Evolutionary conservation across 148 eudicot species (phyloP).

Genomic region (Nyssa sinensis): DNA sequence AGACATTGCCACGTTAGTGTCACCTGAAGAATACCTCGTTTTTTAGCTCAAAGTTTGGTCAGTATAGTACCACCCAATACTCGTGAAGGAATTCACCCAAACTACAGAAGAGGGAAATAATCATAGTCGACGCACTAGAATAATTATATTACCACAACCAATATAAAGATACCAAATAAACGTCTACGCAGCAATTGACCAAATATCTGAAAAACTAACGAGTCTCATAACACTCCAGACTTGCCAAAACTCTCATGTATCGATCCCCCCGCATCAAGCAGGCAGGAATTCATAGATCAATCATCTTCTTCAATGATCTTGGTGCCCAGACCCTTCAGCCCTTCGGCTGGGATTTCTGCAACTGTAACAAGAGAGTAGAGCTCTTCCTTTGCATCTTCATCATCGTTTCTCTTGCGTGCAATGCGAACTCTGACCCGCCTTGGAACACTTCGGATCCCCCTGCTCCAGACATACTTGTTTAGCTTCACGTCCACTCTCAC

Average conservation of each 20-base stretch:
- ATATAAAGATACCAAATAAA: neutral
- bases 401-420: slow-evolving; percentile 91
- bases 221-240: neutral
- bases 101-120: no score
- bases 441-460: slow-evolving; percentile 86
- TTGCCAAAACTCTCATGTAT: slow-evolving; percentile 7
- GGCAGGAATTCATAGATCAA: neutral
- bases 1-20: no score
- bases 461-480: slow-evolving; percentile 84
- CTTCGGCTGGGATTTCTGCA: slow-evolving; percentile 75
- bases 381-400: slow-evolving; percentile 95
- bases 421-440: slow-evolving; percentile 80
- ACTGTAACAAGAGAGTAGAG: slow-evolving; percentile 91
- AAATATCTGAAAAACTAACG: neutral
- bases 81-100: no score
- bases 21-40: no score
- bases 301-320: slow-evolving; percentile 86
- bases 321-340: slow-evolving; percentile 82
- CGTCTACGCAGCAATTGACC: neutral
- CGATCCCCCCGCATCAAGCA: neutral
- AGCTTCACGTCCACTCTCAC: slow-evolving; percentile 83
- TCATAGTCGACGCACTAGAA: no score
- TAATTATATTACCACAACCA: neutral
- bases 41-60: no score
- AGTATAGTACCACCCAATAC: no score